These are phyloP conservation scores for Bisporella sp. DNA, from an alignment of 2,329 filamentous ascomycete species.

Conservation along the genomic window DNA sequence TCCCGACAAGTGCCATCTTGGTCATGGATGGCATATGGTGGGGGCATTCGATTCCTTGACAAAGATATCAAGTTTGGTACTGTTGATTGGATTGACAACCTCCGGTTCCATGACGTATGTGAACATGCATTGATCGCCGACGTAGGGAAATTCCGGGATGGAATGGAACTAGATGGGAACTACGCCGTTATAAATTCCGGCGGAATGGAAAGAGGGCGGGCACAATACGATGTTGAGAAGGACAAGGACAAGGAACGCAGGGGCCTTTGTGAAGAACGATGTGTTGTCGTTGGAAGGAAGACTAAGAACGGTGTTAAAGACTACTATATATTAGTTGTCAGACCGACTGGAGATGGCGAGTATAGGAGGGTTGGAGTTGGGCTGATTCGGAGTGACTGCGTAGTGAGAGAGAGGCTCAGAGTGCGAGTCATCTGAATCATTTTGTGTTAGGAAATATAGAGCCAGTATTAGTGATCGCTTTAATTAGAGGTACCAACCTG, in stretches of 20 bases:
- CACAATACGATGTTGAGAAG: constrained; percentile 1
- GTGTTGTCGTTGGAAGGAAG: constrained; percentile 1
- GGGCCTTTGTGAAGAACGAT: not conserved
- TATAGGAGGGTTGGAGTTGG: no score
- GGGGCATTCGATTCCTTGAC: constrained; percentile 4
- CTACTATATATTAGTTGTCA: no score
- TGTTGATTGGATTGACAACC: not conserved
- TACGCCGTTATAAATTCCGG: not conserved
- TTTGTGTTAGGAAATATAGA: no score
- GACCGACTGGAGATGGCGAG: no score
- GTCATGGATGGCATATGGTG: constrained; percentile 6
- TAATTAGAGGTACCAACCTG: no score
- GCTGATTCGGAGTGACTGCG: no score
- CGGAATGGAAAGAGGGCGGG: constrained; percentile 1
- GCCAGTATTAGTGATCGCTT: no score
- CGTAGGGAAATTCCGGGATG: constrained; percentile 1
- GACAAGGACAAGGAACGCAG: no score
- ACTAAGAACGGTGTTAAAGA: no score
- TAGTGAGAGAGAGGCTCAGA: no score
- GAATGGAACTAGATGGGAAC: not conserved
- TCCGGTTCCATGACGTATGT: not conserved
- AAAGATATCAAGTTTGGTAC: not conserved
- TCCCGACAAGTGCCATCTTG: constrained; percentile 2
- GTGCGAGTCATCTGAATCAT: no score
- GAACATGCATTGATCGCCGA: not conserved